phyloP scores from a whole-genome alignment of 371 early-diverging fungal genomes.

The Rhizopus sp. region DNA sequence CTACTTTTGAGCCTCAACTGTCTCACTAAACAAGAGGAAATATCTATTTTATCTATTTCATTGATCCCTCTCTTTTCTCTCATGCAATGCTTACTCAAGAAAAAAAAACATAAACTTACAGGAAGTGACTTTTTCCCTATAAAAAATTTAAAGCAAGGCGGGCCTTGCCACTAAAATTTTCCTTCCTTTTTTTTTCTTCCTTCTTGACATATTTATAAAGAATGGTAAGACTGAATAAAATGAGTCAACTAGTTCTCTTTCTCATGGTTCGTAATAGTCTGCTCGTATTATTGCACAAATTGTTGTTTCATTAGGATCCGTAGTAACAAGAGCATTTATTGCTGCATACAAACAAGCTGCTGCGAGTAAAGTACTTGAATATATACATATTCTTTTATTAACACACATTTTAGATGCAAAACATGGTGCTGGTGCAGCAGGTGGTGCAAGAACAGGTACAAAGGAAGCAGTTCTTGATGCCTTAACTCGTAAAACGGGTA shows the following conservation, averaged over 20 bases:
- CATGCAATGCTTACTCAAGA: too few relatives aligned
- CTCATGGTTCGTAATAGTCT: slow-evolving; percentile 38
- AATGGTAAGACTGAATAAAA: slow-evolving; percentile 8
- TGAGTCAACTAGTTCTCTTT: too few relatives aligned
- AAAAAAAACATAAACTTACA: too few relatives aligned
- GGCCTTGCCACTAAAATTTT: slow-evolving; percentile 5
- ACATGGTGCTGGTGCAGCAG: slow-evolving; percentile 60
- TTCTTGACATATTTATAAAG: slow-evolving; percentile 1
- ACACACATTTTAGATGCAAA: slow-evolving; percentile 49
- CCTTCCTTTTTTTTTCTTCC: neutral
- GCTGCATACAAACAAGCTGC: slow-evolving; percentile 94
- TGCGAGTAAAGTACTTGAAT: slow-evolving; percentile 67
- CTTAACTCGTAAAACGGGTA: slow-evolving; percentile 80
- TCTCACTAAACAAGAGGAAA: too few relatives aligned
- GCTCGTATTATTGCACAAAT: slow-evolving; percentile 84
- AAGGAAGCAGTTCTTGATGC: slow-evolving; percentile 69
- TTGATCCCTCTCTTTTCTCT: too few relatives aligned
- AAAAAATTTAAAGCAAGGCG: neutral
- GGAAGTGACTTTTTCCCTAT: neutral
- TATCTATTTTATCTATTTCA: too few relatives aligned
- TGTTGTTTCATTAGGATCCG: slow-evolving; percentile 80
- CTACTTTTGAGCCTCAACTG: too few relatives aligned
- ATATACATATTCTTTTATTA: neutral
- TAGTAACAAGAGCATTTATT: slow-evolving; percentile 90
- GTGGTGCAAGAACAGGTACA: slow-evolving; percentile 36